phyloP scores from a whole-genome alignment of 768 basidiomycete species.

The Rhizopogon roseolus region DNA sequence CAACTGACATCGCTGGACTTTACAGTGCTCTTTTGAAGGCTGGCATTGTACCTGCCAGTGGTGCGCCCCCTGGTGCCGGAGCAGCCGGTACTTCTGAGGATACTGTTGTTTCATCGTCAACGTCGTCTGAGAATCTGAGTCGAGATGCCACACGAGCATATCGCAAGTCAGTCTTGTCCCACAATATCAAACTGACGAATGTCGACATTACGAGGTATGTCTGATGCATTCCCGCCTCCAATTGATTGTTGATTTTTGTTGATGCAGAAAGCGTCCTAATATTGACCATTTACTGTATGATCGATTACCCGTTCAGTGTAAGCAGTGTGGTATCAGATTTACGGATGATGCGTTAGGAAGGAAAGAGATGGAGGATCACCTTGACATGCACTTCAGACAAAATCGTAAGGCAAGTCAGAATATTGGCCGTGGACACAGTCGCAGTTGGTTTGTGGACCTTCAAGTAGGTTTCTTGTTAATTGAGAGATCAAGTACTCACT shows the following conservation, averaged over 20 bases:
- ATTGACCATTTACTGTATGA: conserved; percentile 69
- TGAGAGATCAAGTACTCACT: conserved; percentile 9
- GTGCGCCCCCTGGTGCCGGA: conserved; percentile 48
- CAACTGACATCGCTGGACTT: conserved; percentile 48
- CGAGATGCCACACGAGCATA: conserved; percentile 53
- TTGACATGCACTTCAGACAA: conserved; percentile 96
- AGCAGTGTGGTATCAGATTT: conserved; percentile 90
- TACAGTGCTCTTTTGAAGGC: conserved; percentile 71
- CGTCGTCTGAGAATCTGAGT: conserved; percentile 28
- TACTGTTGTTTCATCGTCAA: conserved; percentile 25
- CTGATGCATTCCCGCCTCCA: not conserved
- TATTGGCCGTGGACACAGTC: conserved; percentile 77
- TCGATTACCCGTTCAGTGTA: conserved; percentile 78
- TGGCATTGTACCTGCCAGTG: conserved; percentile 62
- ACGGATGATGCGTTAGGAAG: conserved; percentile 67
- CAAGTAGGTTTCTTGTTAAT: conserved; percentile 51
- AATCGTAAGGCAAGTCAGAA: conserved; percentile 81
- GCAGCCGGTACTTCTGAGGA: conserved; percentile 27
- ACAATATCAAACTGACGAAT: conserved; percentile 58
- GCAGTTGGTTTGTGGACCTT: conserved; percentile 82
- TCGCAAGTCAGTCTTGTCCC: conserved; percentile 51
- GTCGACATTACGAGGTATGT: conserved; percentile 71
- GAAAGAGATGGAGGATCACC: conserved; percentile 77
- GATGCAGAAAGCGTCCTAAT: conserved; percentile 42
- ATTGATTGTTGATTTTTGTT: conserved; percentile 30